A percentile compares a stretch with the other conserved stretches of the same genome.
Conservation (phyloP, 2,329 filamentous ascomycete species). For the Escovopsis weberi region DNA sequence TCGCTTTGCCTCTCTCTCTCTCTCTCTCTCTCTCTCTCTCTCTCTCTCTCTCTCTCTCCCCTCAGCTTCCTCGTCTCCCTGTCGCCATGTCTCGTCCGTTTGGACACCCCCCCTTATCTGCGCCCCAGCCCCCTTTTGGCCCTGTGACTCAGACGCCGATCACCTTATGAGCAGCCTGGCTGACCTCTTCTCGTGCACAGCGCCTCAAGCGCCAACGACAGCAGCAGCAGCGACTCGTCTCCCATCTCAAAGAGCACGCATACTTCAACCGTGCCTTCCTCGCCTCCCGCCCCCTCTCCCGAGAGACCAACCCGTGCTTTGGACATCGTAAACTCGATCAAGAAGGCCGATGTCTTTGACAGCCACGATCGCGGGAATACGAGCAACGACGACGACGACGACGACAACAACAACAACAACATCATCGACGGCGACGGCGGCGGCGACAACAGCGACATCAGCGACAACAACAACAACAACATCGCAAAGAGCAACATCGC, state of each 20-base stretch:
- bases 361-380: too few relatives aligned
- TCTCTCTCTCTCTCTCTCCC: not conserved
- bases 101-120: conserved; percentile 3
- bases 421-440: too few relatives aligned
- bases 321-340: too few relatives aligned
- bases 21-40: not conserved
- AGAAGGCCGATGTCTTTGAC: too few relatives aligned
- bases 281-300: conserved; percentile 29
- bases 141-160: not conserved
- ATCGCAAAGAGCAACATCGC: too few relatives aligned
- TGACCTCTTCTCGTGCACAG: conserved; percentile 11
- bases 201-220: conserved; percentile 14
- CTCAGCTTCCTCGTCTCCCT: not conserved
- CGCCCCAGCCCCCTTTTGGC: not conserved
- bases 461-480: too few relatives aligned
- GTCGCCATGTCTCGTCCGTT: conserved; percentile 12
- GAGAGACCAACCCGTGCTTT: conserved; percentile 12
- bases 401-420: too few relatives aligned
- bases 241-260: conserved; percentile 17
- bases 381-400: too few relatives aligned
- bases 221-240: conserved; percentile 16
- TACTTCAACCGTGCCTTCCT: conserved; percentile 27
- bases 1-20: conserved; percentile 8
- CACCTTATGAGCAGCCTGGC: conserved; percentile 7
- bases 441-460: too few relatives aligned